Conservation (phyloP, 352 stramenopile genomes). For the Globisporangium paroecandrum region DNA sequence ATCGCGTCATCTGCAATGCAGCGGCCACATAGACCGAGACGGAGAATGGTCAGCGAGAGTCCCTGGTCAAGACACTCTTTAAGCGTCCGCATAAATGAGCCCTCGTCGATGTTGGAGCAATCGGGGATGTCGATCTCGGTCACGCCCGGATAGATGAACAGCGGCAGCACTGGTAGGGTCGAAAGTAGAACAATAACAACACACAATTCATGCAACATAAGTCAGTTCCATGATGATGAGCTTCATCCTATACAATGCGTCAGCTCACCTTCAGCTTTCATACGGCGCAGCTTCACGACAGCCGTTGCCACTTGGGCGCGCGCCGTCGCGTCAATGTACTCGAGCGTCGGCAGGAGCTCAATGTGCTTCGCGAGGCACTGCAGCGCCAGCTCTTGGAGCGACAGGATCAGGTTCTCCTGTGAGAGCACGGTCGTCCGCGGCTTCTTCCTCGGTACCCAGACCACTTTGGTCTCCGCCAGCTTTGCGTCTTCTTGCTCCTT, state of each 20-base stretch:
- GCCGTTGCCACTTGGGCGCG: constrained; percentile 55
- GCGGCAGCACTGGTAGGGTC: constrained; percentile 40
- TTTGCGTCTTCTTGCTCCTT: constrained; percentile 24
- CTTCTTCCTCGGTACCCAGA: constrained; percentile 54
- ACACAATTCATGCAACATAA: neutral
- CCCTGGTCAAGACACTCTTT: constrained; percentile 46
- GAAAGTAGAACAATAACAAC: neutral
- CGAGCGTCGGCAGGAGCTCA: constrained; percentile 59
- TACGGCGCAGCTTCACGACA: constrained; percentile 52
- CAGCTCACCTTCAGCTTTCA: constrained; percentile 48
- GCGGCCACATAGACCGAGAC: constrained; percentile 69
- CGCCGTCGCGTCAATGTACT: constrained; percentile 63
- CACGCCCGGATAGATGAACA: constrained; percentile 82
- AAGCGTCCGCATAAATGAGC: constrained; percentile 46
- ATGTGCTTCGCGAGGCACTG: constrained; percentile 58
- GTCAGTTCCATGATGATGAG: neutral
- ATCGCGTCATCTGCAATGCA: constrained; percentile 77
- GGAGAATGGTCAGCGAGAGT: constrained; percentile 47
- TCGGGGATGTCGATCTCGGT: constrained; percentile 80
- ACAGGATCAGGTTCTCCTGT: constrained; percentile 42
- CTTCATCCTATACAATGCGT: neutral
- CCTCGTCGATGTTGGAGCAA: constrained; percentile 78
- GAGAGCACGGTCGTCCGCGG: constrained; percentile 44
- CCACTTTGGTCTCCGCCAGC: constrained; percentile 17
- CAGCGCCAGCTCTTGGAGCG: constrained; percentile 54